A percentile compares a stretch with the other conserved stretches of the same genome.
phyloP scores from a whole-genome alignment of 306 rosid genomes.

The Cicer arietinum region DNA sequence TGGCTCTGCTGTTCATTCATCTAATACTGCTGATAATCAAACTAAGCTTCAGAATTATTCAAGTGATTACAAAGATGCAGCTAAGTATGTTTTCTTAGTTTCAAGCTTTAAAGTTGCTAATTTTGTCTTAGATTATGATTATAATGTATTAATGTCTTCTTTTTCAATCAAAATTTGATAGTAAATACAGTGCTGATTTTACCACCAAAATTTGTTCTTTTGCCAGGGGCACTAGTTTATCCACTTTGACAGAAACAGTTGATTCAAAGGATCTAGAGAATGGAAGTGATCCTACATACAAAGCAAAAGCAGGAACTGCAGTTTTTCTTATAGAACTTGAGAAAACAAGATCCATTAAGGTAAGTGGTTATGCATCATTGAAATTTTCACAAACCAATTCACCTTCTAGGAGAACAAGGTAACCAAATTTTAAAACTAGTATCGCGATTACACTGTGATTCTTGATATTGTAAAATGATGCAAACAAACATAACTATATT shows the following conservation, averaged over 20 bases:
- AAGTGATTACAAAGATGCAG: constrained; percentile 43
- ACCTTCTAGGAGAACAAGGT: background rate
- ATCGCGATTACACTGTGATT: background rate
- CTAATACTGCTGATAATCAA: constrained; percentile 81
- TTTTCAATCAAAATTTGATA: background rate
- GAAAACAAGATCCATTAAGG: constrained; percentile 83
- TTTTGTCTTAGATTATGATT: constrained; percentile 11
- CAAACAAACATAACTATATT: background rate
- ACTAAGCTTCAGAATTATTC: constrained; percentile 61
- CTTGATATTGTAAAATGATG: background rate
- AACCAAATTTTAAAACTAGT: background rate
- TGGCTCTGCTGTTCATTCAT: constrained; percentile 85
- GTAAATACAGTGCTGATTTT: constrained; percentile 32
- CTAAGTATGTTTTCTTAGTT: background rate
- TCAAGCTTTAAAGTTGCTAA: too few species aligned
- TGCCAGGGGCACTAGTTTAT: constrained; percentile 49
- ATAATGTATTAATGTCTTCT: background rate
- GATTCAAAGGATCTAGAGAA: constrained; percentile 54
- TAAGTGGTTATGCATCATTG: constrained; percentile 39
- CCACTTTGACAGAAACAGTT: constrained; percentile 45
- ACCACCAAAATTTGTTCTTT: constrained; percentile 27
- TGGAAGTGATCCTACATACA: constrained; percentile 43
- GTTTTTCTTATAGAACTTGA: constrained; percentile 76
- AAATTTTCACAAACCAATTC: constrained; percentile 17
- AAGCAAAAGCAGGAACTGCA: constrained; percentile 80